phyloP scores from a whole-genome alignment of 371 early-diverging fungal species.

The Aphelidium insulamus region DNA sequence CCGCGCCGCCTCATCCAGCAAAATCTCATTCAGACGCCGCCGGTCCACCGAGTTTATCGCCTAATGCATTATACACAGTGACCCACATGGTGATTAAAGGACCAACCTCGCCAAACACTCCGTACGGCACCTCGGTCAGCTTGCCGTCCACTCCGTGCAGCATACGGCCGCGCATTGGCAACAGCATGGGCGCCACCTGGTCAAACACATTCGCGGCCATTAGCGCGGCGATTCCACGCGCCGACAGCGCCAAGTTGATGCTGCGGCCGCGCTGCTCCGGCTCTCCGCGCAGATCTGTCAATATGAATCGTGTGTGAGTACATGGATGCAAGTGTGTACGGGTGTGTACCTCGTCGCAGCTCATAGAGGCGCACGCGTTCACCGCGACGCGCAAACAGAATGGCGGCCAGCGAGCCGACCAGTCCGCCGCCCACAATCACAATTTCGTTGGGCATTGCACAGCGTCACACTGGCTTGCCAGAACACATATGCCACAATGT shows the following conservation, averaged over 20 bases:
- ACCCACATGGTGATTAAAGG: neutral
- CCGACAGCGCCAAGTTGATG: conserved; percentile 83
- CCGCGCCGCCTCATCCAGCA: conserved; percentile 43
- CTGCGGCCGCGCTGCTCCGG: conserved; percentile 40
- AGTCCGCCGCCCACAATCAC: conserved; percentile 75
- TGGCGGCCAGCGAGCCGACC: conserved; percentile 69
- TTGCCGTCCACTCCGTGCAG: conserved; percentile 51
- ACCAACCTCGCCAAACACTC: conserved; percentile 53
- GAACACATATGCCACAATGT: too few relatives aligned
- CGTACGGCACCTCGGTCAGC: conserved; percentile 61
- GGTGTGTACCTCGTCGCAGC: conserved; percentile 44
- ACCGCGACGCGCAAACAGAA: conserved; percentile 77
- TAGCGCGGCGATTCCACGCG: conserved; percentile 67
- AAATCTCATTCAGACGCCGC: conserved; percentile 46
- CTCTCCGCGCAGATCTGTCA: conserved; percentile 35
- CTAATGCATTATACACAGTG: conserved; percentile 38
- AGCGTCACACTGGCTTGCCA: too few relatives aligned
- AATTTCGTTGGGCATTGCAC: conserved; percentile 8
- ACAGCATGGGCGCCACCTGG: conserved; percentile 33
- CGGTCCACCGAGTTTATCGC: conserved; percentile 89
- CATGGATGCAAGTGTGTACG: neutral
- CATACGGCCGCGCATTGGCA: conserved; percentile 89
- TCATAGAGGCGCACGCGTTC: conserved; percentile 77
- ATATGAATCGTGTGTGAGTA: conserved; percentile 10
- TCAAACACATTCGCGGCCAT: conserved; percentile 37